Evolutionary conservation across 768 basidiomycete genomes (phyloP), one percentile per base, ranked within the genome.

Genomic region (Termitomyces sp.): DNA sequence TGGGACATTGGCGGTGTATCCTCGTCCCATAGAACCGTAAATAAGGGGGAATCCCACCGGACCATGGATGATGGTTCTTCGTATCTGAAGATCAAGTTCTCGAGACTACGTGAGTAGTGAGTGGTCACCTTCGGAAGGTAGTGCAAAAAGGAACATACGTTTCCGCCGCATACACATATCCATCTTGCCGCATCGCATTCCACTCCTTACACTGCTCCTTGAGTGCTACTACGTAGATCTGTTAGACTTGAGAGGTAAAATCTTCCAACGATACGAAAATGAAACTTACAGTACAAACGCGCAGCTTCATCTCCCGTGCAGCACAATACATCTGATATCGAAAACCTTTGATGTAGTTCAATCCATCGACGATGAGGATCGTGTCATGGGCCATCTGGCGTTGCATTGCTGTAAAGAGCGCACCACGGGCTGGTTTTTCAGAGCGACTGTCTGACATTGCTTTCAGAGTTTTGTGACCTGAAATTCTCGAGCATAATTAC

Each of bases 11-110:
- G 87, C 9, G 88, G 68, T 27, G 77, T 74, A 15, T 82, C 75
- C 56, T 94, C 92, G 27, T 81, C 78, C 82, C 87, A 92, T 4
- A 85, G 72, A 1, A 97, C 73, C 2, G 91, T 93, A 68, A 97
- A 91, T 39, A 98, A 79, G 0, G 97, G 96, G 0, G 96, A 91
- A 69, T 99, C 96, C 96, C 96, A 99, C 46, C 96, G 84, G n/a
- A 91, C 95, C 89, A 95, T 95, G 4, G 94, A 95, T 0, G 92
- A 94, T 0, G 97, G 97, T 63, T 98, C 97, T 72, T 99, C 97
- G 62, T 86, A 98, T 48, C 96, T 80, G 64, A 87, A 76, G 33
- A 98, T 70, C 3, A 99, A 81, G 67, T 93, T 94, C 43, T 93
- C 89, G 33, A 97, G 80, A 7, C 92, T 94, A 61, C 3, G 18